phyloP scores from a whole-genome alignment of 768 basidiomycete species.

The Ramaria rubella region DNA sequence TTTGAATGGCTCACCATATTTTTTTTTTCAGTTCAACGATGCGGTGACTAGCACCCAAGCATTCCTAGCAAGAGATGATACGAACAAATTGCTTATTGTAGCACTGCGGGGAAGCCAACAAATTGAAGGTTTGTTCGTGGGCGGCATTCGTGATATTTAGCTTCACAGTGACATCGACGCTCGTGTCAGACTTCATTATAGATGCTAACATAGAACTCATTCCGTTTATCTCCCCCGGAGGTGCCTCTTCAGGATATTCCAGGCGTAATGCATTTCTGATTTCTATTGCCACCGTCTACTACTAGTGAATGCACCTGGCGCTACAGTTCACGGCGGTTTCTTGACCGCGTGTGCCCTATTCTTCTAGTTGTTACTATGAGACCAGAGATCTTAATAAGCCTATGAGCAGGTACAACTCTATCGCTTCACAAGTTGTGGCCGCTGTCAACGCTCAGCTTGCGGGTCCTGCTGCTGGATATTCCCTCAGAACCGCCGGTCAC shows the following conservation, averaged over 20 bases:
- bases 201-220: conserved; percentile 38
- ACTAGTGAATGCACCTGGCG: conserved; percentile 19
- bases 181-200: conserved; percentile 36
- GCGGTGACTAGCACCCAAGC: conserved; percentile 28
- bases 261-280: not conserved
- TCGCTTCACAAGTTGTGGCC: conserved; percentile 34
- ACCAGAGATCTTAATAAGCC: no score
- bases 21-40: not conserved
- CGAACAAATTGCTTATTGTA: conserved; percentile 40
- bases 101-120: conserved; percentile 39
- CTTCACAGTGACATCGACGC: not conserved
- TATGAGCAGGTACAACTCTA: conserved; percentile 41
- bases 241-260: conserved; percentile 27
- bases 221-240: conserved; percentile 39
- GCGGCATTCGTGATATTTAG: no score
- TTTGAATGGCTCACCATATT: not conserved
- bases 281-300: not conserved
- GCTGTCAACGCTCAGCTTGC: conserved; percentile 32
- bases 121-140: not conserved
- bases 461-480: conserved; percentile 17
- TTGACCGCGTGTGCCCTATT: conserved; percentile 37
- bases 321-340: conserved; percentile 45
- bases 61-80: conserved; percentile 42
- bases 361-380: no score
- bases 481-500: conserved; percentile 44